Evolutionary conservation across 352 stramenopile genomes (phyloP), one percentile per base, ranked within the genome.

Genomic region (Globisporangium abappressorium): DNA sequence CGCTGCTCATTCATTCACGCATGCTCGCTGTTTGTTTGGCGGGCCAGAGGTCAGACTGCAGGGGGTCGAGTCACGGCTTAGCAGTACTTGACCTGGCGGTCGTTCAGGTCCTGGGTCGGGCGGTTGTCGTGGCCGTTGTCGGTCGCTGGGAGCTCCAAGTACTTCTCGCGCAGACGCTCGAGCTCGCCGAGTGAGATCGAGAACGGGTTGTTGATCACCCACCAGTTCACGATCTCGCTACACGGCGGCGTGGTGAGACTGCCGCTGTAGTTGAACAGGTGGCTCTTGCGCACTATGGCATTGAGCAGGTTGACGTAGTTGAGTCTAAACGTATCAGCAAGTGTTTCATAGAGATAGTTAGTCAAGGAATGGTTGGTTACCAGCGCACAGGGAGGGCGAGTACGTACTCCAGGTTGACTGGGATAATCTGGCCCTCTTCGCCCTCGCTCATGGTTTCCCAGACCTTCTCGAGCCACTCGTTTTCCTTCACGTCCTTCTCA

Each of bases 261-360:
- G 46, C 83, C 83, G 4, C 74, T 68, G 76, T 91, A 91, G 72
- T 91, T 91, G 71, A 90, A 87, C 30, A 91, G 41, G 62, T 88
- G 77, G 64, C 77, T 89, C 43, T 72, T 77, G n/a, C 66, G 57
- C 9, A 91, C 73, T n/a, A 85, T 67, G 6, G 61, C 57, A 46
- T 78, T 86, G 28, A 91, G 68, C 65, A 86, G 11, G 36, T 91
- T 75, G 1, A 85, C 80, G 65, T 91, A 91, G 71, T 83, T 83
- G 69, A 85, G 36, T 1, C 78, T 89, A 55, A 2, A 51, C 2
- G 9, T 0, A 9, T n/a, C 41, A 59, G 41, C 28, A 28, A 57
- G 51, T 18, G 51, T 20, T 33, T 46, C 15, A 8, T 7, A 49
- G 15, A 9, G 5, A 5, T 6, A 33, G 41, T 49, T 22, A 22